phyloP scores from a whole-genome alignment of 2,329 filamentous ascomycete genomes.

The Penicillium sp. region DNA sequence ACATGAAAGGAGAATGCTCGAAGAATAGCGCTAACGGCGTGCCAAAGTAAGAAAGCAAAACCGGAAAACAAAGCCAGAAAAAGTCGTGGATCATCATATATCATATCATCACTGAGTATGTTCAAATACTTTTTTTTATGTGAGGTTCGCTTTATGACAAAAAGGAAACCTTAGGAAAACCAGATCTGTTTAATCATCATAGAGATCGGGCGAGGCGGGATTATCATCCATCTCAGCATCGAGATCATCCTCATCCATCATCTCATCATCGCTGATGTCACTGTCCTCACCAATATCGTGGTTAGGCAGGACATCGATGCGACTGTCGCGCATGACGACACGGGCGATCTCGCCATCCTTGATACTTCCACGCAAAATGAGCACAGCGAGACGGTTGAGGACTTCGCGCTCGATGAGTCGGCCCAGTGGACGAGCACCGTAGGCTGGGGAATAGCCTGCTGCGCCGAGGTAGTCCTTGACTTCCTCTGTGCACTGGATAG shows the following conservation, averaged over 20 bases:
- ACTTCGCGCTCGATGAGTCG: constrained; percentile 95
- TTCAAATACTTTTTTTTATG: neutral
- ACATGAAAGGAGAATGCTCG: neutral
- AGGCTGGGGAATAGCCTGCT: constrained; percentile 88
- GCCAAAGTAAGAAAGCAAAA: neutral
- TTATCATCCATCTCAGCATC: constrained; percentile 60
- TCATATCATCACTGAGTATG: neutral
- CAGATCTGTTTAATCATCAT: constrained; percentile 39
- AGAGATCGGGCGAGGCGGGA: constrained; percentile 54
- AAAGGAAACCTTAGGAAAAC: neutral
- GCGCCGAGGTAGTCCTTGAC: constrained; percentile 89
- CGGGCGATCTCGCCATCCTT: constrained; percentile 74
- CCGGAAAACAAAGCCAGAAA: neutral
- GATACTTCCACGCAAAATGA: constrained; percentile 78
- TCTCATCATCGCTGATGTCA: constrained; percentile 53
- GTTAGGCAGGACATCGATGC: constrained; percentile 73
- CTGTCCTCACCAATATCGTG: constrained; percentile 52
- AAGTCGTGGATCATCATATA: neutral
- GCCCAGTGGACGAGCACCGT: constrained; percentile 79
- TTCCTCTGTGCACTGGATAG: constrained; percentile 70
- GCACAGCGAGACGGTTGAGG: constrained; percentile 80
- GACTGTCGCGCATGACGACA: constrained; percentile 69
- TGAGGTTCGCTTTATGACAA: neutral
- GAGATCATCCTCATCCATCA: constrained; percentile 67
- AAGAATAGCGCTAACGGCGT: neutral